These are phyloP conservation scores for Strobilomyces dryophilus DNA, from an alignment of 768 basidiomycete genomes.

Conservation along the genomic window DNA sequence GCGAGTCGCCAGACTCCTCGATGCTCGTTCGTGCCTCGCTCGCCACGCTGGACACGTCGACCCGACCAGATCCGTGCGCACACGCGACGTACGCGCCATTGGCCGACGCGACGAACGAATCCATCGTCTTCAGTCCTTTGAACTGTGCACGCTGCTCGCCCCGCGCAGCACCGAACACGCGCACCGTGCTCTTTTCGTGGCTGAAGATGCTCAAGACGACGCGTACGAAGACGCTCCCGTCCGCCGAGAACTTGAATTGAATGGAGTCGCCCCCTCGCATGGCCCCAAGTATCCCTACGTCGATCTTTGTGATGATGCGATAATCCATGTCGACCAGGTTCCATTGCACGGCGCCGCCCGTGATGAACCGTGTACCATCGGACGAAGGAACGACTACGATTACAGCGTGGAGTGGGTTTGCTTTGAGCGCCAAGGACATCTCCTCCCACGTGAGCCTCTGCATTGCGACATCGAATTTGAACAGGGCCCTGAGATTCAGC, in stretches of 20 bases:
- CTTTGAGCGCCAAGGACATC: background rate
- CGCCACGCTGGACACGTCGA: slow-evolving; percentile 2
- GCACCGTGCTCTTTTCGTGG: slow-evolving; percentile 6
- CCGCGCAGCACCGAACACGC: slow-evolving; percentile 8
- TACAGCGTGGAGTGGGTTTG: background rate
- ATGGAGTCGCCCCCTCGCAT: background rate
- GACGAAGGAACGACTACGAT: background rate
- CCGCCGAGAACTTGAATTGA: slow-evolving; percentile 10
- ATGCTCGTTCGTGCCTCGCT: background rate
- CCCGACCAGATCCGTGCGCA: background rate
- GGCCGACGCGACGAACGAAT: background rate
- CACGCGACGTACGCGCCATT: slow-evolving; percentile 11
- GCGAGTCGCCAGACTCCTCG: background rate
- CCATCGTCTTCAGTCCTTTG: slow-evolving; percentile 7
- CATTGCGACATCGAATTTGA: slow-evolving; percentile 6
- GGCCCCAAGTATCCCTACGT: slow-evolving; percentile 1
- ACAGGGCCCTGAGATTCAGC: slow-evolving; percentile 1
- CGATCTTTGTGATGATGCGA: slow-evolving; percentile 5
- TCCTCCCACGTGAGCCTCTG: slow-evolving; percentile 5
- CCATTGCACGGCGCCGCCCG: background rate
- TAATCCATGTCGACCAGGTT: slow-evolving; percentile 2
- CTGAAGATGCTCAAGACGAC: background rate
- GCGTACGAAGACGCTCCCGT: slow-evolving; percentile 9
- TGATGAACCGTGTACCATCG: slow-evolving; percentile 10
- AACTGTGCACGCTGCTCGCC: slow-evolving; percentile 9